These are phyloP conservation scores for Boletus insuetus DNA, from an alignment of 768 basidiomycete species.

Conservation along the genomic window DNA sequence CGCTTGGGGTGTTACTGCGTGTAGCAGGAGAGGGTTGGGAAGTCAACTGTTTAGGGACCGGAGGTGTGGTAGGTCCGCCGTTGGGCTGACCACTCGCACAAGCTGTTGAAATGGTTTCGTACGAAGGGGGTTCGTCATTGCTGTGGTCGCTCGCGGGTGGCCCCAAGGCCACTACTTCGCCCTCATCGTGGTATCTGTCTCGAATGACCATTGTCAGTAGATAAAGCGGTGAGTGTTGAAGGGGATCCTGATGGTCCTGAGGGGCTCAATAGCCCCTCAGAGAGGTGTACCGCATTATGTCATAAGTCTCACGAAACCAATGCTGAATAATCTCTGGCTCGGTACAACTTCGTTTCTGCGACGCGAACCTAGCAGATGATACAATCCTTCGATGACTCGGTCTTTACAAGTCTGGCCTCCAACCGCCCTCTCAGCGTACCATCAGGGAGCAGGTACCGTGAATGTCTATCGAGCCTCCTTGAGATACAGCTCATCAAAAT, in stretches of 20 bases:
- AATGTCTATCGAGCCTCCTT: conserved; percentile 1
- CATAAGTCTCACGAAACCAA: too few relatives aligned
- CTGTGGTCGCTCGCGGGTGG: not conserved
- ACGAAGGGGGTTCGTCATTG: conserved; percentile 24
- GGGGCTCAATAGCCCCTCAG: conserved; percentile 14
- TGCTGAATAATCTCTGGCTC: too few relatives aligned
- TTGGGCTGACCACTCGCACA: not conserved
- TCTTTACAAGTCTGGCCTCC: conserved; percentile 11
- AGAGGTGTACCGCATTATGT: conserved; percentile 39
- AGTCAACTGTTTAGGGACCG: conserved; percentile 6
- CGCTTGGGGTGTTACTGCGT: not conserved
- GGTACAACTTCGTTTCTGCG: too few relatives aligned
- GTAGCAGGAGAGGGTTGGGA: not conserved
- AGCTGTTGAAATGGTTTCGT: conserved; percentile 17
- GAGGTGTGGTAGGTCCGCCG: not conserved
- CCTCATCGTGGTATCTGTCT: conserved; percentile 20
- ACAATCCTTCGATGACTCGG: conserved; percentile 10
- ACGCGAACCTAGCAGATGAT: conserved; percentile 9
- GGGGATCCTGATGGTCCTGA: too few relatives aligned
- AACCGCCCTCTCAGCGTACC: conserved; percentile 19
- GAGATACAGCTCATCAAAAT: not conserved
- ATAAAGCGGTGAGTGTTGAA: not conserved
- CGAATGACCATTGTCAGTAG: conserved; percentile 15
- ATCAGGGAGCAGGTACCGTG: conserved; percentile 14
- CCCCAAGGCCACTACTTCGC: not conserved